Base-by-base conservation (phyloP, 2,329 filamentous ascomycete species). In the Phialocephala sp. region DNA sequence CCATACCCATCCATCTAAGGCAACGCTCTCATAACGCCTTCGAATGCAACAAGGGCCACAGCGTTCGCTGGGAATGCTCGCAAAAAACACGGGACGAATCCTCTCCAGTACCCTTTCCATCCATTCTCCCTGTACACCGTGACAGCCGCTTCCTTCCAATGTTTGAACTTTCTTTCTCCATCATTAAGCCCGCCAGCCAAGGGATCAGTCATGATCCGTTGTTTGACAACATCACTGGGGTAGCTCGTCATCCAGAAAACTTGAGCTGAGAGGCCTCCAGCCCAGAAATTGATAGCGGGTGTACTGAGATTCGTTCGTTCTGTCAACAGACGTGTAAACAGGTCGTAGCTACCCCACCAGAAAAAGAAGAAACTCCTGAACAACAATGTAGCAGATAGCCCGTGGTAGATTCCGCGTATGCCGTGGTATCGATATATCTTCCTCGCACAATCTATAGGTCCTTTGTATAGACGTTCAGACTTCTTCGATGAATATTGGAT, bases 291-390 rank as follows among this genome's bases (percentile, higher is more conserved):
- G 75, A 98, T 84, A 0, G 89, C 89, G 0, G 95, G 93, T 0
- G 88, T 87, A 62, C 91, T 91, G 62, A 97, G 80, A 14, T 72
- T 79, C 2, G 94, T 97, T 72, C 88, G 82, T 20, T 86, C 79
- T 62, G 86, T 82, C 75, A 98, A 81, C 66, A 84, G 80, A 24
- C 87, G 84, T 5, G 92, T 91, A 72, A 98, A 85, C 36, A 97
- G 72, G 74, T 97, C 94, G 81, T 99, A 99, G 66, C 89, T 91
- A n/a, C 89, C 89, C 95, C 95, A 99, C 94, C 94, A 98, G 82
- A 90, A 95, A 84, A 97, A 97, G 84, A 99, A 99, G 81, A 94
- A 97, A 15, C 89, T 88, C 20, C 95, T 87, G 81, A 98, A 98
- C 57, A 98, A 79, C 58, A 98, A 82, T 0, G 95, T 98, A 1